Evolutionary conservation across 495 filamentous ascomycete genomes (phyloP).

Genomic region (Podospora comata): DNA sequence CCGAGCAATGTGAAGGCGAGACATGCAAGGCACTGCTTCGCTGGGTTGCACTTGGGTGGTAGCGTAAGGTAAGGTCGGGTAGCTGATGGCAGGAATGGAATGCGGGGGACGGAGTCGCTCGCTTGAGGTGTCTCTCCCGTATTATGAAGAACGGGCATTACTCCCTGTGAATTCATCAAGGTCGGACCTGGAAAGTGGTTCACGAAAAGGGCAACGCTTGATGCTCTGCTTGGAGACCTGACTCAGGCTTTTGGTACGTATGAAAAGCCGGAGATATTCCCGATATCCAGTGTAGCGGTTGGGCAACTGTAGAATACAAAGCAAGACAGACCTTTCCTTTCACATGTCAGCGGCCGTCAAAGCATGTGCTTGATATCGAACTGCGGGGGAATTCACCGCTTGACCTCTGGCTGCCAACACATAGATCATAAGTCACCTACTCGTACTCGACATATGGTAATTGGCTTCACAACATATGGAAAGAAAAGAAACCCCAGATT

Average conservation of each 20-base stretch:
- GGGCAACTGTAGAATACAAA: too few relatives aligned
- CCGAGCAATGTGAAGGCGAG: not conserved
- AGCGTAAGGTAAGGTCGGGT: too few relatives aligned
- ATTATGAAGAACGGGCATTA: too few relatives aligned
- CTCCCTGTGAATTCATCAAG: not conserved
- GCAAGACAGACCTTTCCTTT: not conserved
- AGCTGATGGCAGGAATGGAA: too few relatives aligned
- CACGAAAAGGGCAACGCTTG: not conserved
- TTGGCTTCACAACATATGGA: not conserved
- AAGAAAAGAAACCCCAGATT: not conserved
- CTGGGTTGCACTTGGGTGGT: not conserved
- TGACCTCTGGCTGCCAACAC: not conserved
- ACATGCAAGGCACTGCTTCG: not conserved
- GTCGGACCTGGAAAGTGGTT: not conserved
- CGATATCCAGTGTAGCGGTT: not conserved
- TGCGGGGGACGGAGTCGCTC: too few relatives aligned
- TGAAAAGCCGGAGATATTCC: not conserved
- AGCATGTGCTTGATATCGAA: not conserved
- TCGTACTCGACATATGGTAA: not conserved
- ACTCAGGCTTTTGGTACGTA: not conserved
- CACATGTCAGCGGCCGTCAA: not conserved
- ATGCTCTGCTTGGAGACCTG: not conserved
- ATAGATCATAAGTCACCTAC: not conserved
- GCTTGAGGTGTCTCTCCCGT: too few relatives aligned
- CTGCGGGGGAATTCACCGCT: not conserved